Conservation (phyloP, 208 protist genomes). For the Trypanosoma vivax region DNA sequence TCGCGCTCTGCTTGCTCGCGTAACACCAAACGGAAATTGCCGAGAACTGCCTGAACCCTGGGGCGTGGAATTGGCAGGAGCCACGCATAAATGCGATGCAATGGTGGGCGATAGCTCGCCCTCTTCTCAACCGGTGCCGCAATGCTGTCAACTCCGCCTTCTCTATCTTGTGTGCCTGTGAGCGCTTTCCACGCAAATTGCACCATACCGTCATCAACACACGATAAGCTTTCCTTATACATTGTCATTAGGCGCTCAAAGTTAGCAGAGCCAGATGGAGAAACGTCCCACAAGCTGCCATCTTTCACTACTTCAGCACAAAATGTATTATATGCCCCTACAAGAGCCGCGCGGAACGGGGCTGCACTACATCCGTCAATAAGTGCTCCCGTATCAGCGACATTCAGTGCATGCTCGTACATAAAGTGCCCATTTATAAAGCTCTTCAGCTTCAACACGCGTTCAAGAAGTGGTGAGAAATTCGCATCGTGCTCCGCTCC, state of each 20-base stretch:
- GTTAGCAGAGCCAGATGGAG: conserved; percentile 18
- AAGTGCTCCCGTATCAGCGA: conserved; percentile 9
- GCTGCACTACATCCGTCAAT: background rate
- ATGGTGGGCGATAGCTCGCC: conserved; percentile 1
- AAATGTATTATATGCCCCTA: conserved; percentile 38
- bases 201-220: conserved; percentile 68
- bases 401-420: conserved; percentile 12
- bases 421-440: conserved; percentile 27
- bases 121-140: background rate
- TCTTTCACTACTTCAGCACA: background rate
- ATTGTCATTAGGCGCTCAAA: conserved; percentile 33
- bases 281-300: conserved; percentile 40
- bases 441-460: conserved; percentile 10
- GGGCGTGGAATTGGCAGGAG: conserved; percentile 64
- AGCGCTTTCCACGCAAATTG: conserved; percentile 54
- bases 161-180: conserved; percentile 43
- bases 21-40: conserved; percentile 57
- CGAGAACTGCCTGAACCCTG: conserved; percentile 60
- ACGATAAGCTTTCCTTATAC: conserved; percentile 36
- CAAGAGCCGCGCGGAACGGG: conserved; percentile 33
- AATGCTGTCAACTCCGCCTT: background rate
- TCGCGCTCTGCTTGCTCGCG: conserved; percentile 52
- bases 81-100: conserved; percentile 52
- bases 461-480: background rate
- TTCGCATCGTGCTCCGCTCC: conserved; percentile 13